A percentile compares a stretch with the other conserved stretches of the same genome.
Conservation (phyloP, 208 protist species). For the Trypanosoma cruzi region DNA sequence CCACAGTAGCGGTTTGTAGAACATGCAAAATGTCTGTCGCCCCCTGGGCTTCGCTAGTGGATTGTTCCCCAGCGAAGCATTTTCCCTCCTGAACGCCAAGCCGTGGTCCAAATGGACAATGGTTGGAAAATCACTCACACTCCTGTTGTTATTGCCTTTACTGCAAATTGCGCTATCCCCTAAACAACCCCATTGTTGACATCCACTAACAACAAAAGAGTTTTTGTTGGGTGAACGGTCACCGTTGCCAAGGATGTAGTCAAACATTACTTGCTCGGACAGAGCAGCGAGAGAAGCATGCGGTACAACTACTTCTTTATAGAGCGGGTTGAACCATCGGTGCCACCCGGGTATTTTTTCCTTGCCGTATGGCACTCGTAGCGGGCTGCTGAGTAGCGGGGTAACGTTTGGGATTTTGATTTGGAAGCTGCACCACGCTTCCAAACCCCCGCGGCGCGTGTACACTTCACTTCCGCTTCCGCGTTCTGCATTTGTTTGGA, state of each 20-base stretch:
- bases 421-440: slow-evolving; percentile 33
- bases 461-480: not conserved
- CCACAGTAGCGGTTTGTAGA: slow-evolving; percentile 22
- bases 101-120: slow-evolving; percentile 29
- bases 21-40: slow-evolving; percentile 22
- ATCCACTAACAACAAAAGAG: slow-evolving; percentile 27
- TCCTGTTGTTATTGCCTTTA: not conserved
- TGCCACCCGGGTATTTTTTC: slow-evolving; percentile 29
- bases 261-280: slow-evolving; percentile 28
- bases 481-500: not conserved
- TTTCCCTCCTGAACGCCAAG: slow-evolving; percentile 6
- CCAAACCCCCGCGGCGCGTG: slow-evolving; percentile 5
- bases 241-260: slow-evolving; percentile 26
- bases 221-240: slow-evolving; percentile 41
- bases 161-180: not conserved
- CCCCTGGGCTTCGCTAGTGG: slow-evolving; percentile 14
- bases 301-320: slow-evolving; percentile 1
- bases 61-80: slow-evolving; percentile 14
- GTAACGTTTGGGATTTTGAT: slow-evolving; percentile 24
- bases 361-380: slow-evolving; percentile 26
- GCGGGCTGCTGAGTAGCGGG: slow-evolving; percentile 18
- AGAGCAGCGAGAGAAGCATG: slow-evolving; percentile 14
- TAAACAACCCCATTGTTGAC: not conserved
- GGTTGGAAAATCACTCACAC: not conserved
- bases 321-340: slow-evolving; percentile 23